Base-by-base conservation (phyloP, 2,329 filamentous ascomycete genomes). In the Cadophora sp. region DNA sequence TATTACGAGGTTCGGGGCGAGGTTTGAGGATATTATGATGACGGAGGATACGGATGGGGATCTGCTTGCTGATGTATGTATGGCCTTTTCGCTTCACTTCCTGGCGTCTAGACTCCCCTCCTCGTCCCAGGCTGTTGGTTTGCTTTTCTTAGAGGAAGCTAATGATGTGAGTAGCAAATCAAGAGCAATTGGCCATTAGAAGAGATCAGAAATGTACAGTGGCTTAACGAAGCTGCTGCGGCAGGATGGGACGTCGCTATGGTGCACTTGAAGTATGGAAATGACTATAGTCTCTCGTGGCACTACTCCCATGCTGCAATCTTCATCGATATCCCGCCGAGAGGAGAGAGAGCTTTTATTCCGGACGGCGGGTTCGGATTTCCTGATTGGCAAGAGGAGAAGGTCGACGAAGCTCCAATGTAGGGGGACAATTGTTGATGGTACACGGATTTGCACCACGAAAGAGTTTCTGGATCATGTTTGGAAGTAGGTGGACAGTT, bases 281-380 rank as follows among this genome's bases (percentile, higher is more conserved):
- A 66, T 18, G 59, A 65, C 9, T 22, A 59, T 2, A 47, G 55
- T 3, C 14, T 71, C n/a, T 62, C 66, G 48, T 71, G 68, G 67
- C 45, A 66, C 11, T 73, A 71, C 53, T 68, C 64, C 0, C 62
- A 68, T 47, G 69, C 65, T 27, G 65, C 56, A 8, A 70, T 72
- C 8, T 62, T 70, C 14, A 63, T 70, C 14, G 60, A 69, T 6
- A 68, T 69, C 13, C 69, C 62, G 1, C 41, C 59, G 1, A 33
- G 27, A 18, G 27, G 58, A 18, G 53, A 65, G 33, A 60, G 62
- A 4, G 36, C 13, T 8, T 20, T 6, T 16, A 33, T 62, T 39
- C 16, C 18, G 16, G 14, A 60, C 2, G n/a, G 13, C 24, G 58
- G 58, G 50, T 20, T 18, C 20, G 24, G 24, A 9, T 33, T 53